Evolutionary conservation across 768 basidiomycete genomes (phyloP).

Genomic region (Gloeopeniophorella convolvens): DNA sequence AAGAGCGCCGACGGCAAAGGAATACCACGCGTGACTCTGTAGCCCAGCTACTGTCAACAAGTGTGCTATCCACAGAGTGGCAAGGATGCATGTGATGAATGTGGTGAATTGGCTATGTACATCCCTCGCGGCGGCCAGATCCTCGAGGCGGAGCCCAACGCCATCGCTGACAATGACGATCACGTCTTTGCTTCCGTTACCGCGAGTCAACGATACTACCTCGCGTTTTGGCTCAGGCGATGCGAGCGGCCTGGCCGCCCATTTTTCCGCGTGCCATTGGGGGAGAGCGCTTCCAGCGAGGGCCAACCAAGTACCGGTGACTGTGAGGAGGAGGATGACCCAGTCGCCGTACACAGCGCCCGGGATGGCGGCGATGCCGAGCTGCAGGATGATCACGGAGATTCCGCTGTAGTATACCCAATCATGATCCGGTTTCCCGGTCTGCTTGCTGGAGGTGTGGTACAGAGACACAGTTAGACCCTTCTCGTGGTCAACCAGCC

Average conservation of each 20-base stretch:
- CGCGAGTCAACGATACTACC: conserved; percentile 26
- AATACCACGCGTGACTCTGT: conserved; percentile 22
- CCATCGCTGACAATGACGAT: conserved; percentile 28
- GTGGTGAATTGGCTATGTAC: conserved; percentile 13
- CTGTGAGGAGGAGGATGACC: conserved; percentile 28
- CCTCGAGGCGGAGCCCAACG: conserved; percentile 25
- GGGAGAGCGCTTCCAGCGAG: conserved; percentile 24
- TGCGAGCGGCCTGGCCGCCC: conserved; percentile 22
- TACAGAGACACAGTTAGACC: conserved; percentile 24
- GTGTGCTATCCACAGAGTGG: conserved; percentile 23
- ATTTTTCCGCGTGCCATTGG: conserved; percentile 30
- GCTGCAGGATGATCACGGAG: conserved; percentile 24
- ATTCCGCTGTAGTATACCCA: conserved; percentile 27
- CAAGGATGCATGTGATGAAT: conserved; percentile 14
- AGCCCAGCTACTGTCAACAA: conserved; percentile 25
- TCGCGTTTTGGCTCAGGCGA: conserved; percentile 14
- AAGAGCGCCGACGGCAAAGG: conserved; percentile 22
- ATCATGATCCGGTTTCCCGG: conserved; percentile 25
- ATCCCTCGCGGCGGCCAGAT: conserved; percentile 26
- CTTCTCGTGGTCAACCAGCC: conserved; percentile 5
- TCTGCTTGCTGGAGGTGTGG: conserved; percentile 12
- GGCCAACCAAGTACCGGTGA: conserved; percentile 25
- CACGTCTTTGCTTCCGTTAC: conserved; percentile 27
- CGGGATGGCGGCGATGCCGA: conserved; percentile 27
- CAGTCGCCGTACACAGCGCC: conserved; percentile 25